Percentiles rank a stretch among this genome's conserved stretches.
phyloP scores from a whole-genome alignment of 1,284 basidiomycete genomes.

The Porodaedalea pini region DNA sequence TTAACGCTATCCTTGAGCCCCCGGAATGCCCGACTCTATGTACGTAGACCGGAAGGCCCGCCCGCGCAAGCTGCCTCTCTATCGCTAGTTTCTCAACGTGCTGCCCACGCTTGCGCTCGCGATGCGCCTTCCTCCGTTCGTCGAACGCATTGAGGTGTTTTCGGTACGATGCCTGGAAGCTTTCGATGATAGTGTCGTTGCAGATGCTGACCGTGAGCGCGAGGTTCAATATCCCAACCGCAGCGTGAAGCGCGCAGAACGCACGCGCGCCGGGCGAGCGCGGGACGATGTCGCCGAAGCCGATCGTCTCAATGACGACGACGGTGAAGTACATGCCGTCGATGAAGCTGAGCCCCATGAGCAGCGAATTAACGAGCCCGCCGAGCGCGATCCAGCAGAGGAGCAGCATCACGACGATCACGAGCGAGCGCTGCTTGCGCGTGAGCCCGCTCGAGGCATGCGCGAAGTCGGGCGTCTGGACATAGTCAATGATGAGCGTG shows the following conservation, averaged over 20 bases:
- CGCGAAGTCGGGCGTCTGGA: conserved; percentile 60
- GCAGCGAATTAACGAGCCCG: conserved; percentile 53
- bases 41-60: conserved; percentile 25
- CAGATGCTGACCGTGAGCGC: conserved; percentile 39
- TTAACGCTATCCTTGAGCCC: conserved; percentile 12
- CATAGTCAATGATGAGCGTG: conserved; percentile 62
- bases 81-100: conserved; percentile 20
- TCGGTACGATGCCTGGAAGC: conserved; percentile 29
- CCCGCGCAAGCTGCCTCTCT: conserved; percentile 20
- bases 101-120: conserved; percentile 20
- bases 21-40: conserved; percentile 11
- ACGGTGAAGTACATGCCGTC: conserved; percentile 69
- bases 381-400: conserved; percentile 74
- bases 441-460: conserved; percentile 58
- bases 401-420: conserved; percentile 73
- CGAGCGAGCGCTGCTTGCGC: conserved; percentile 72
- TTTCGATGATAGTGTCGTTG: conserved; percentile 37
- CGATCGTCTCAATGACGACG: conserved; percentile 70
- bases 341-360: conserved; percentile 62
- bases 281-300: conserved; percentile 76
- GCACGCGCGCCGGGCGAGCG: conserved; percentile 43
- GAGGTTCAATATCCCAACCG: conserved; percentile 56
- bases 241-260: conserved; percentile 56
- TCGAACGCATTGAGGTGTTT: conserved; percentile 24
- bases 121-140: conserved; percentile 19